These are phyloP conservation scores for Blastocystis sp. DNA, from an alignment of 352 stramenopile species.

Conservation along the genomic window DNA sequence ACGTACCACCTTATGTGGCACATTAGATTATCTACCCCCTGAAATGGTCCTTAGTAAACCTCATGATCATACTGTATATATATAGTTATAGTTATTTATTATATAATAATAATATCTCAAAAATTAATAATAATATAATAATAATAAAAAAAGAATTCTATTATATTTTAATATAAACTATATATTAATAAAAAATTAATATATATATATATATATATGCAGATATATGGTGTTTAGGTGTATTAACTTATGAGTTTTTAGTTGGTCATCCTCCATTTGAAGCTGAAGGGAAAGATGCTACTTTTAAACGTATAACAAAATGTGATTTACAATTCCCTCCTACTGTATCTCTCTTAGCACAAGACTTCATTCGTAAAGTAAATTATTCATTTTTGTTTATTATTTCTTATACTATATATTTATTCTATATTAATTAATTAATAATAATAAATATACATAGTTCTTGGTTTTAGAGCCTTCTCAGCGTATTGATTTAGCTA, in stretches of 20 bases:
- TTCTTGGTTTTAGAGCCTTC: neutral
- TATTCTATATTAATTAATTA: no score
- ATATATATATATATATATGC: conserved; percentile 45
- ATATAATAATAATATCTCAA: no score
- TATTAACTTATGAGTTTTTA: conserved; percentile 95
- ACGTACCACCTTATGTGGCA: conserved; percentile 91
- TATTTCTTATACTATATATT: no score
- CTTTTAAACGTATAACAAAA: conserved; percentile 80
- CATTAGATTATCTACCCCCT: conserved; percentile 90
- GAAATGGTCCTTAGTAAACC: conserved; percentile 96
- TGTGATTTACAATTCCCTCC: conserved; percentile 82
- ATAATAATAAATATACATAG: neutral
- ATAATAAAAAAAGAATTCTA: no score
- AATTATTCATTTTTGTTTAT: no score
- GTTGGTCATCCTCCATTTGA: conserved; percentile 89
- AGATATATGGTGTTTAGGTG: conserved; percentile 93
- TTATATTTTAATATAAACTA: no score
- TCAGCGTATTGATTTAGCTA: no score
- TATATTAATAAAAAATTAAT: no score
- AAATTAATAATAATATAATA: no score
- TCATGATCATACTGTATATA: conserved; percentile 85
- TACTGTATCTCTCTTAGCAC: conserved; percentile 66
- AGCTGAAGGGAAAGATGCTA: conserved; percentile 75
- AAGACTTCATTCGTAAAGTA: conserved; percentile 68
- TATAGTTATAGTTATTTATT: no score